Conservation (phyloP, 2,329 filamentous ascomycete species). For the Nothophaeocryptopus gaeumannii region DNA sequence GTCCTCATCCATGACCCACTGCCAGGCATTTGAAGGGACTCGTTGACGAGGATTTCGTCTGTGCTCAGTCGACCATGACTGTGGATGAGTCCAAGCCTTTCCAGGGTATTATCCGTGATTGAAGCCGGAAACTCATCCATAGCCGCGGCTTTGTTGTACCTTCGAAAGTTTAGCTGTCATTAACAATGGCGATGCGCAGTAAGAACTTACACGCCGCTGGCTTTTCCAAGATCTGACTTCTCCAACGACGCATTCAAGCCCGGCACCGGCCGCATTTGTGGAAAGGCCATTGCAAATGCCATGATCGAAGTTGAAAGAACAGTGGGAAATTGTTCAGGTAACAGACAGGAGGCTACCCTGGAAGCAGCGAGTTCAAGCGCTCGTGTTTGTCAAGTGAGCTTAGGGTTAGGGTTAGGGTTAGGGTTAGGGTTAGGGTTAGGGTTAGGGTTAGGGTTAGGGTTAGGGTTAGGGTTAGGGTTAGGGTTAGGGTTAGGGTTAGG, state of each 20-base stretch:
- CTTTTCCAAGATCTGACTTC: constrained; percentile 1
- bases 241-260: neutral
- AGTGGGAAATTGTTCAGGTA: neutral
- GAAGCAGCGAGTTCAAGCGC: neutral
- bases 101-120: neutral
- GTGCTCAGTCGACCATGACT: constrained; percentile 1
- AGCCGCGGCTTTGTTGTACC: neutral
- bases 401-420: no score
- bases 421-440: no score
- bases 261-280: neutral
- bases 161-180: neutral
- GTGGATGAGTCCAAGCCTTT: constrained; percentile 1
- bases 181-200: neutral
- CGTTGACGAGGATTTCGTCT: constrained; percentile 1
- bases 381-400: constrained; percentile 1
- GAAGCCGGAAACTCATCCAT: no score
- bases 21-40: constrained; percentile 1
- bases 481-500: no score
- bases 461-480: no score
- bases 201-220: constrained; percentile 1
- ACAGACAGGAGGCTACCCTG: neutral
- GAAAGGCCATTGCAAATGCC: constrained; percentile 1
- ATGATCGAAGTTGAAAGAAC: constrained; percentile 1
- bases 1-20: constrained; percentile 1
- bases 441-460: no score